phyloP scores from a whole-genome alignment of 2,329 filamentous ascomycete species.

The Colletotrichum sojae region DNA sequence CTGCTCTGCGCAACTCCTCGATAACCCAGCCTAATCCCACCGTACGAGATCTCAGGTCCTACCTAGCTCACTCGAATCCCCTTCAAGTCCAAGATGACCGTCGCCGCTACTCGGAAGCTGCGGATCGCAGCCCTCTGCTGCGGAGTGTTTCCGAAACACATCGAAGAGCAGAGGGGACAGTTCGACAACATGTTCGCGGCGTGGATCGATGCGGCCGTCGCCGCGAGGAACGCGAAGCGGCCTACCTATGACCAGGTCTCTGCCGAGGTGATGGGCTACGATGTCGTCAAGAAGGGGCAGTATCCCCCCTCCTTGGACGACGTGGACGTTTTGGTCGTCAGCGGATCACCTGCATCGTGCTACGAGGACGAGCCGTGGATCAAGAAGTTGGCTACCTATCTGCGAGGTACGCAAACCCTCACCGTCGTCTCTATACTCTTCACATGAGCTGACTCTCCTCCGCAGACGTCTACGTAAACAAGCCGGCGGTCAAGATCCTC shows the following conservation, averaged over 20 bases:
- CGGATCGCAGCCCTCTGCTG: conserved; percentile 9
- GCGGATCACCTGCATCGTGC: conserved; percentile 52
- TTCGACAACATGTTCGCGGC: conserved; percentile 8
- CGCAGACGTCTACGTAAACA: conserved; percentile 46
- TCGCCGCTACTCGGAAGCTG: neutral
- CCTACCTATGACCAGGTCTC: conserved; percentile 16
- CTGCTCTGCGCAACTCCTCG: too few species aligned
- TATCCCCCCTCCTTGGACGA: conserved; percentile 50
- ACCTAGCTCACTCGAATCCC: too few species aligned
- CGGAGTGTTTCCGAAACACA: neutral
- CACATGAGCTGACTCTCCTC: neutral
- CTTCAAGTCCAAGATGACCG: neutral
- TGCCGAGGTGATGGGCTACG: conserved; percentile 50
- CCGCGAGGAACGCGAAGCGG: neutral
- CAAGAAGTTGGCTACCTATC: conserved; percentile 40
- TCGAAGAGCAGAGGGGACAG: neutral
- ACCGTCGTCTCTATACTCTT: too few species aligned
- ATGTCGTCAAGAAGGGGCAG: conserved; percentile 49
- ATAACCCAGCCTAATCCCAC: too few species aligned
- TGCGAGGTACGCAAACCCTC: conserved; percentile 30
- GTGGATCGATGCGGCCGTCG: conserved; percentile 3
- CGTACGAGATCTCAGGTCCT: too few species aligned
- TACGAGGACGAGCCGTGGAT: conserved; percentile 49
- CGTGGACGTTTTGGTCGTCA: conserved; percentile 55
- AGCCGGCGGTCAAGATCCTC: conserved; percentile 53